Evolutionary conservation across 768 basidiomycete genomes (phyloP).

Genomic region (Filobasidium floriforme): DNA sequence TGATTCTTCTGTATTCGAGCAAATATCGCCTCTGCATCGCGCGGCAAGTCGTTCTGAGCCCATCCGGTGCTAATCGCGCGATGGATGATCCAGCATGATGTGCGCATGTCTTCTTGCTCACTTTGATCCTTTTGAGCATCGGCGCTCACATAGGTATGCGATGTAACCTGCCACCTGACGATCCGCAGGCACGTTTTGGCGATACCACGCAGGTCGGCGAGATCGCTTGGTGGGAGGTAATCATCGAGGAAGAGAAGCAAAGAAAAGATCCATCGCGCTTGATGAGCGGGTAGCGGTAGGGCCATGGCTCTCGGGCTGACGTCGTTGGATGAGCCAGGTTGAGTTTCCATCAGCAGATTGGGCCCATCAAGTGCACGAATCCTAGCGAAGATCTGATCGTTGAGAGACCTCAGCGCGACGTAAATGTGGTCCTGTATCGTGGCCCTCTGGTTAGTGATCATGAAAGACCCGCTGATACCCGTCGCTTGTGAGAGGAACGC

Average conservation of each 20-base stretch:
- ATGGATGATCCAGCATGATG: slow-evolving; percentile 40
- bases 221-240: slow-evolving; percentile 29
- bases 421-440: slow-evolving; percentile 1
- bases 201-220: slow-evolving; percentile 33
- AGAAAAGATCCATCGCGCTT: slow-evolving; percentile 39
- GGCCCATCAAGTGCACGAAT: slow-evolving; percentile 6
- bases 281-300: slow-evolving; percentile 24
- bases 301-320: not conserved
- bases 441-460: too few species aligned
- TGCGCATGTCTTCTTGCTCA: slow-evolving; percentile 26
- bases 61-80: slow-evolving; percentile 36
- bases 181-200: slow-evolving; percentile 31
- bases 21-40: slow-evolving; percentile 34
- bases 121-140: slow-evolving; percentile 10
- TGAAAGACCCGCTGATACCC: not conserved
- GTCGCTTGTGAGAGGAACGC: not conserved
- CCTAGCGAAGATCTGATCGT: slow-evolving; percentile 2
- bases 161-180: slow-evolving; percentile 31
- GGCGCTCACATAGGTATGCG: slow-evolving; percentile 1
- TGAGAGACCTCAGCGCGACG: not conserved
- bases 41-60: slow-evolving; percentile 36
- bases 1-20: not conserved
- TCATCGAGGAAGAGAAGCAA: slow-evolving; percentile 31
- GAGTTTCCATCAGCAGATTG: not conserved
- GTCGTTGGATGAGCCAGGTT: not conserved